Base-by-base conservation (phyloP, 768 basidiomycete genomes). In the Boletus tomentosulus region DNA sequence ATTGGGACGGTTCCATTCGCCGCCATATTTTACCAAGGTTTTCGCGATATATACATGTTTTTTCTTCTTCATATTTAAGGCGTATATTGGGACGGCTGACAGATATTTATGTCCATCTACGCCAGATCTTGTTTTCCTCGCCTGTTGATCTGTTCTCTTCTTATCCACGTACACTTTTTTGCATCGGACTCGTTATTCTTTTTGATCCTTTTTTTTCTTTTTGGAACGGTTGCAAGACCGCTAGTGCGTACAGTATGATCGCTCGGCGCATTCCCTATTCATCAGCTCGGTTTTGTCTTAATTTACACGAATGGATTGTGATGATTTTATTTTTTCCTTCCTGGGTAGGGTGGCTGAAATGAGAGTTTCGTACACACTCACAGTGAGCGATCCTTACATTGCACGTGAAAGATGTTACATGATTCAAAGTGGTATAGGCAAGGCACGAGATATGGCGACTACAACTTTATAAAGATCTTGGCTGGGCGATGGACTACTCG, bases 81-180 rank as follows among this genome's bases (percentile, higher is more conserved):
- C 65, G 67, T 68, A 69, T 65, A 56, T 65, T 55, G 61, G 12
- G 69, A 54, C 61, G 45, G 37, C 22, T 25, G 39, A 38, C 12
- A 49, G 46, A 42, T 71, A 69, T 71, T 58, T 71, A 69, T 61
- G 67, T 65, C 60, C 60, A 57, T 59, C 63, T 67, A 51, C 62
- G 67, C 66, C 67, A 58, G 43, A 48, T 31, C n/a, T 24, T 22
- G 15, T 39, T 39, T 44, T 24, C n/a, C 4, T 13, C 27, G 12
- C 13, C 25, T 45, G 30, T 47, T 31, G 13, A 42, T 51, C 49
- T 55, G 31, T 30, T n/a, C 38, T 24, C 28, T 16, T 25, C 45
- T 49, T 45, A 24, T 19, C 25, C 51, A 61, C 24, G 47, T 49
- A 58, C 43, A 13, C 10, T 34, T 35, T 51, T 22, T 56, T 41